These are phyloP conservation scores for Suillus variegatus DNA, from an alignment of 768 basidiomycete genomes.

Conservation along the genomic window DNA sequence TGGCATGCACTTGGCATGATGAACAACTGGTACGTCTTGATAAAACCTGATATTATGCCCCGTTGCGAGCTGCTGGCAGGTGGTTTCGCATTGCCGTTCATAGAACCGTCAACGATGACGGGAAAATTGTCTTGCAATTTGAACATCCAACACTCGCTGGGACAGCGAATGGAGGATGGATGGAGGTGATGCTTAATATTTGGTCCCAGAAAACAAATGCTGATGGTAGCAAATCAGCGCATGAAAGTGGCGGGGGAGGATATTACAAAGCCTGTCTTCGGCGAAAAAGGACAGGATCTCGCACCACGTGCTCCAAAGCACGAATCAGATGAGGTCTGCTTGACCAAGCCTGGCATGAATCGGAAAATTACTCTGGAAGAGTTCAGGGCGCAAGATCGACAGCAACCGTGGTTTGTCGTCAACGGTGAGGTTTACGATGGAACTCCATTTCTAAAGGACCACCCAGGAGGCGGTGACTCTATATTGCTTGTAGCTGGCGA, in stretches of 20 bases:
- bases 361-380: constrained; percentile 47
- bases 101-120: constrained; percentile 29
- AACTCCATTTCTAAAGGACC: constrained; percentile 50
- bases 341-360: constrained; percentile 48
- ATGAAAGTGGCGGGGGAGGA: constrained; percentile 48
- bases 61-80: constrained; percentile 28
- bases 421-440: constrained; percentile 58
- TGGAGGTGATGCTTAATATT: constrained; percentile 39
- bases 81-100: constrained; percentile 60
- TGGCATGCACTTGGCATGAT: constrained; percentile 64
- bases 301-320: neutral
- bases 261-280: constrained; percentile 43
- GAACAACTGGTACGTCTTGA: constrained; percentile 43
- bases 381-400: constrained; percentile 37
- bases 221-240: constrained; percentile 27
- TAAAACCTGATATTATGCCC: neutral
- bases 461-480: constrained; percentile 59
- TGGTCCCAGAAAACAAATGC: neutral
- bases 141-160: constrained; percentile 63
- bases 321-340: constrained; percentile 28
- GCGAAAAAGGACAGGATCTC: neutral
- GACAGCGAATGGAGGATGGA: constrained; percentile 54
- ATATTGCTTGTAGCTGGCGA: constrained; percentile 57
- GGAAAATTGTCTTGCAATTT: constrained; percentile 38
- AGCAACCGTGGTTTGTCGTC: constrained; percentile 53